A percentile compares a stretch with the other conserved stretches of the same genome.
phyloP scores from a whole-genome alignment of 306 rosid species.

The Rosa rugosa region DNA sequence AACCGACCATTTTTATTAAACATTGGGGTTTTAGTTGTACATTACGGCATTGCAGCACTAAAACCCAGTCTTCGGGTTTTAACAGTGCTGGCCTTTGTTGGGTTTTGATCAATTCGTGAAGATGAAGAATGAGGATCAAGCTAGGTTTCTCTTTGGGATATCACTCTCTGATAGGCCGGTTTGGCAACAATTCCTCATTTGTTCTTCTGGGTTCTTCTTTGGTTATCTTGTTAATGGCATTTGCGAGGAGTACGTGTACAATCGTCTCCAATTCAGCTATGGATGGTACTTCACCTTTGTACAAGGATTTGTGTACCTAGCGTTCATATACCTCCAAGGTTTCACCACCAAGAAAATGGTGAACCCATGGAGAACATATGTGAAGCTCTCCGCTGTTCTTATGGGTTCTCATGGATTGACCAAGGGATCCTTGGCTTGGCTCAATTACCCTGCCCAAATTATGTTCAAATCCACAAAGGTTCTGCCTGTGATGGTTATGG shows the following conservation, averaged over 20 bases:
- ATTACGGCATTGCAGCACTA: neutral
- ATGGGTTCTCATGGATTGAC: constrained; percentile 74
- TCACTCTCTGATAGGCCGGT: constrained; percentile 43
- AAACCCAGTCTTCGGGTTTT: neutral
- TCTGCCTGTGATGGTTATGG: constrained; percentile 64
- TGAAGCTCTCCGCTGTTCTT: constrained; percentile 64
- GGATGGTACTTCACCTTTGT: constrained; percentile 74
- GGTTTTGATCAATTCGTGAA: neutral
- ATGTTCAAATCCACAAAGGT: constrained; percentile 78
- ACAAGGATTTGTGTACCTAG: constrained; percentile 60
- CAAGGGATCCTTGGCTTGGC: constrained; percentile 65
- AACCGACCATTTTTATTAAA: neutral
- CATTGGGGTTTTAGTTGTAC: neutral
- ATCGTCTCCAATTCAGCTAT: constrained; percentile 59
- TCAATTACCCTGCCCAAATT: constrained; percentile 66
- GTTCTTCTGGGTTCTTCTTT: constrained; percentile 61
- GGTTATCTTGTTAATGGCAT: constrained; percentile 69
- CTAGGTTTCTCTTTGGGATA: constrained; percentile 54
- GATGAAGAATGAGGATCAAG: constrained; percentile 53
- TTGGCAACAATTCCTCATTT: constrained; percentile 56
- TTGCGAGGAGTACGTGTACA: constrained; percentile 69
- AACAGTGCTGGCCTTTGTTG: neutral
- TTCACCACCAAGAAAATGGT: constrained; percentile 61
- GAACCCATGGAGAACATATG: constrained; percentile 60
- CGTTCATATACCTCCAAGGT: constrained; percentile 51